These are phyloP conservation scores for Metschnikowia aberdeeniae DNA, from an alignment of 805 yeast genomes.

Conservation along the genomic window DNA sequence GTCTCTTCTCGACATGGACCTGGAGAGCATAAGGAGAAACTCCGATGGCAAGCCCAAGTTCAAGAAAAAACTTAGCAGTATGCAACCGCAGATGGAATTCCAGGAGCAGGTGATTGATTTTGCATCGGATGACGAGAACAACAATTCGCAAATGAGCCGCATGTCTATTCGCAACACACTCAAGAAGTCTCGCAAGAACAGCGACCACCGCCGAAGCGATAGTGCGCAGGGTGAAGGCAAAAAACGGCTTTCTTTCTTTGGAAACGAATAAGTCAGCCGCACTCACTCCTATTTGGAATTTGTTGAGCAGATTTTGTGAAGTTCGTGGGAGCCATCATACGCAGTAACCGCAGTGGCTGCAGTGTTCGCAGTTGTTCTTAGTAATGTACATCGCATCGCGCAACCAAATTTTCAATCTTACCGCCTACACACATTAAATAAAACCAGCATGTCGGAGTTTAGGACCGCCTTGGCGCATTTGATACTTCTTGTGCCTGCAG, in stretches of 20 bases:
- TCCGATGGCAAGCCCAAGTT: slow-evolving; percentile 23
- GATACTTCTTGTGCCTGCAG: slow-evolving; percentile 15
- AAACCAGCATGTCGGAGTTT: slow-evolving; percentile 1
- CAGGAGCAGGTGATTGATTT: slow-evolving; percentile 44
- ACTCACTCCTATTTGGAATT: no score
- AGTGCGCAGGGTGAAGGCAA: slow-evolving; percentile 20
- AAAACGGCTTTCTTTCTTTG: slow-evolving; percentile 25
- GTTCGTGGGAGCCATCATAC: background rate
- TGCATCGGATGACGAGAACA: slow-evolving; percentile 43
- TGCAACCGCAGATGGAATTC: slow-evolving; percentile 29
- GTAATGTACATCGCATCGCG: slow-evolving; percentile 4
- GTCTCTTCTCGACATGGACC: slow-evolving; percentile 22
- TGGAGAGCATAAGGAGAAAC: slow-evolving; percentile 5
- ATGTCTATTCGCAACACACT: slow-evolving; percentile 38
- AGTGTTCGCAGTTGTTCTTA: no score
- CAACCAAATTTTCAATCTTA: background rate
- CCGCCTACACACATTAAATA: background rate
- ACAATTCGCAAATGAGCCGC: slow-evolving; percentile 35
- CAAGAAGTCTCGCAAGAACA: slow-evolving; percentile 26
- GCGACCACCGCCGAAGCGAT: slow-evolving; percentile 30
- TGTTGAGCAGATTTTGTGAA: background rate
- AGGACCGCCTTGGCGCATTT: slow-evolving; percentile 14
- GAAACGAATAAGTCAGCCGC: slow-evolving; percentile 5
- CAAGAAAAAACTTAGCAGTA: slow-evolving; percentile 30
- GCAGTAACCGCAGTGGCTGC: no score